A percentile compares a stretch with the other conserved stretches of the same genome.
Conservation (phyloP, 2,329 filamentous ascomycete genomes). For the Pseudogymnoascus sp. region DNA sequence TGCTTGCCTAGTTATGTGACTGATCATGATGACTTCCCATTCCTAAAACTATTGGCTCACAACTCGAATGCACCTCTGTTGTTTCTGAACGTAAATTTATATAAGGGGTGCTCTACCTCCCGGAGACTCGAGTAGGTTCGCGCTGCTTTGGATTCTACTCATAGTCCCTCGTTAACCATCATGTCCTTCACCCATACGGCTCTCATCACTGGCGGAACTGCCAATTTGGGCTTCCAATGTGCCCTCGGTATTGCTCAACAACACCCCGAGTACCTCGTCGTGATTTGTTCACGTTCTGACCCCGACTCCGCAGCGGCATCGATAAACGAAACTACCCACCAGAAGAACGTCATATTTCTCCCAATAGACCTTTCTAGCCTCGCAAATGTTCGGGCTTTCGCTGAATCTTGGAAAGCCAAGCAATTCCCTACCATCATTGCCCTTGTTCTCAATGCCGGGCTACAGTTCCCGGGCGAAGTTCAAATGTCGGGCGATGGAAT, state of each 20-base stretch:
- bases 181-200: slow-evolving; percentile 23
- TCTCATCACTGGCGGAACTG: slow-evolving; percentile 42
- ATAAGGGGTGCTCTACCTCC: background rate
- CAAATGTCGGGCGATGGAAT: slow-evolving; percentile 35
- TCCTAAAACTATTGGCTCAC: background rate
- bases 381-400: slow-evolving; percentile 37
- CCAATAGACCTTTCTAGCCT: slow-evolving; percentile 38
- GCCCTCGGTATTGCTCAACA: slow-evolving; percentile 35
- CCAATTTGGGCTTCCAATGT: slow-evolving; percentile 37
- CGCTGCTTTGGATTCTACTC: background rate
- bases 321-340: slow-evolving; percentile 37
- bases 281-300: slow-evolving; percentile 40
- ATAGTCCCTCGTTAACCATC: background rate
- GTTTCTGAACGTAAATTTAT: background rate
- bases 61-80: background rate
- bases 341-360: slow-evolving; percentile 37
- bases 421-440: slow-evolving; percentile 36
- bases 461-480: slow-evolving; percentile 37
- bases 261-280: slow-evolving; percentile 35
- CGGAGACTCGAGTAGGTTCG: background rate
- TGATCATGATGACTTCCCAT: background rate
- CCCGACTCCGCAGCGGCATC: slow-evolving; percentile 32
- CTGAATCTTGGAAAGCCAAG: slow-evolving; percentile 29
- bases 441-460: slow-evolving; percentile 42
- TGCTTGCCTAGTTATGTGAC: background rate